Conservation (phyloP, 768 basidiomycete genomes). For the Artomyces pyxidatus region DNA sequence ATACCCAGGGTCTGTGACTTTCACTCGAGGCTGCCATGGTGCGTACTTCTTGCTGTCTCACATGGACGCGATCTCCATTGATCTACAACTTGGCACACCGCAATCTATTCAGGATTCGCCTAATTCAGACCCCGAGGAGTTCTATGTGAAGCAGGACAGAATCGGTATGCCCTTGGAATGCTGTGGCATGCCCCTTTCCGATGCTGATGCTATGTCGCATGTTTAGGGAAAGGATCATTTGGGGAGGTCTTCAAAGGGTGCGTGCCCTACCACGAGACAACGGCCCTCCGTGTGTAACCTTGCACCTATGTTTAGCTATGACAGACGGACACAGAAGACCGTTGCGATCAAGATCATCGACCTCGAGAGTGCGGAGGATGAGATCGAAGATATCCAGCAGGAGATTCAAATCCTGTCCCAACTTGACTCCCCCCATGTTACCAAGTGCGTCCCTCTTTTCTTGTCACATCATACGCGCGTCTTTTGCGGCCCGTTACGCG, state of each 20-base stretch:
- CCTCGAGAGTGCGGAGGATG: slow-evolving; percentile 97
- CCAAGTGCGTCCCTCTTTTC: slow-evolving; percentile 57
- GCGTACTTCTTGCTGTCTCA: not conserved
- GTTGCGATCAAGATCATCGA: slow-evolving; percentile 99
- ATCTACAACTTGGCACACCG: not conserved
- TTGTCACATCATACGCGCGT: slow-evolving; percentile 5
- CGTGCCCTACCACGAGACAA: slow-evolving; percentile 17
- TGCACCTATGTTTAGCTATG: slow-evolving; percentile 82
- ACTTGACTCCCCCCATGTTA: slow-evolving; percentile 92
- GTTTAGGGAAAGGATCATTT: slow-evolving; percentile 91
- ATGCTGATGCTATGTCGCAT: slow-evolving; percentile 9
- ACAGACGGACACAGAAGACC: slow-evolving; percentile 91
- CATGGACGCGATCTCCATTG: not conserved
- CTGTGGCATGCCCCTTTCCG: not conserved
- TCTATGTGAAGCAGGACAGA: slow-evolving; percentile 95
- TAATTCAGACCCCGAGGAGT: slow-evolving; percentile 88
- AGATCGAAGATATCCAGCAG: slow-evolving; percentile 99
- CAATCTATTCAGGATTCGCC: slow-evolving; percentile 44
- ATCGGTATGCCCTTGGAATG: slow-evolving; percentile 57
- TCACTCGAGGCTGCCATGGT: too few species aligned
- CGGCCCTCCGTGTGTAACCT: slow-evolving; percentile 5
- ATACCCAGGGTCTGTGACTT: not conserved
- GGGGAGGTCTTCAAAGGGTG: slow-evolving; percentile 99
- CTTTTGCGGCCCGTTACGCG: slow-evolving; percentile 5
- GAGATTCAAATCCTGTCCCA: slow-evolving; percentile 98